Base-by-base conservation (phyloP, 2,329 filamentous ascomycete species). In the Penicillium sp. region DNA sequence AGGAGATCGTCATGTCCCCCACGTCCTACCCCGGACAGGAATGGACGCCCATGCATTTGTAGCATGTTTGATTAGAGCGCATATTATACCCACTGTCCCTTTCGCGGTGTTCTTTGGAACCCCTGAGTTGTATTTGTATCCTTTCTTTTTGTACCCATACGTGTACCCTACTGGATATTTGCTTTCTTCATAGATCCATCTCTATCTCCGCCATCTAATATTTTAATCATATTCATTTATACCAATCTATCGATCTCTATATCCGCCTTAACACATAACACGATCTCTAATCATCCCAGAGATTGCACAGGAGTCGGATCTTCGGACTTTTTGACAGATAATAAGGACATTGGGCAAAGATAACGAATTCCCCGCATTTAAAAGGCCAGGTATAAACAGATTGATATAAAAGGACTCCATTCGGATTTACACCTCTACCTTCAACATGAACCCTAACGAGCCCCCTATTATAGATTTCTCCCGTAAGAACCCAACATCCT, bases 11-110 rank as follows among this genome's bases (percentile, higher is more conserved):
- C 25, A 80, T 80, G 77, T 77, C 75, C 6, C 74, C 75, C n/a
- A 79, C 78, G 1, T 69, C 76, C 17, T 80, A 79, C 62, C 78
- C 78, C 1, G 78, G 77, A 10, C 77, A 78, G 67, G 75, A 78
- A 62, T 79, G 77, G 77, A 69, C 65, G 54, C 76, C 76, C 14
- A 55, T 62, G 25, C 52, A 63, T 54, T 58, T 35, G 35, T 55
- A 42, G 49, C 16, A 44, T 44, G 45, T 38, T 50, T 50, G 14
- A 31, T 44, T 54, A 30, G 26, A 47, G 42, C 17, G 28, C 12
- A 16, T 30, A 33, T 43, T 31, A 51, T 57, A 49, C 40, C 31
- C 47, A 46, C 5, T 19, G 4, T 30, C 5, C 1, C n/a, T 35
- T 36, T 37, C 5, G 19, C 9, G 22, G 12, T 12, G 26, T 31